These are phyloP conservation scores for Leptomonas pyrrhocoris DNA, from an alignment of 208 protist species.

Conservation along the genomic window DNA sequence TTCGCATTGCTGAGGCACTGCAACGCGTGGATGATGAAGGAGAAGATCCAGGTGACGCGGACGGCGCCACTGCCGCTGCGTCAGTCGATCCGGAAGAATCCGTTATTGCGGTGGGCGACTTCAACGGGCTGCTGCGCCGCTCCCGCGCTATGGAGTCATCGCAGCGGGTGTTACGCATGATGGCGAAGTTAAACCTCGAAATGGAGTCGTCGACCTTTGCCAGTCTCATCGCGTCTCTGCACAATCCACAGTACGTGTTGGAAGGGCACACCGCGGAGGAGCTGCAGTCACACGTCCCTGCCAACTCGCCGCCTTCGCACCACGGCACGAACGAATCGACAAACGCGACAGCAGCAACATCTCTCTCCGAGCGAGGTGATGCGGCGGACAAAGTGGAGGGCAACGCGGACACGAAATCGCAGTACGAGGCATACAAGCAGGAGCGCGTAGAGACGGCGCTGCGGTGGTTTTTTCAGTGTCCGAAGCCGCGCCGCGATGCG, in stretches of 20 bases:
- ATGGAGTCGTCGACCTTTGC: conserved; percentile 54
- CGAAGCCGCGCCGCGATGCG: conserved; percentile 37
- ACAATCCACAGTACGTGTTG: conserved; percentile 69
- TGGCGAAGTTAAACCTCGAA: conserved; percentile 58
- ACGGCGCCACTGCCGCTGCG: neutral
- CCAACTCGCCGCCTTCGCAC: neutral
- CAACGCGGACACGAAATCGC: conserved; percentile 12
- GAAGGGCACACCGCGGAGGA: conserved; percentile 36
- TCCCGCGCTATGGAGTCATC: conserved; percentile 44
- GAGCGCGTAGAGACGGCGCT: conserved; percentile 46
- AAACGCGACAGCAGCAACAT: neutral
- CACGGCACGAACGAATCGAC: neutral
- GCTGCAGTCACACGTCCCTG: conserved; percentile 14
- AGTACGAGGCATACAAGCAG: conserved; percentile 72
- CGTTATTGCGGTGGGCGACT: conserved; percentile 72
- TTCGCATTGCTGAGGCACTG: conserved; percentile 51
- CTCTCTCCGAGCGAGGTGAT: neutral
- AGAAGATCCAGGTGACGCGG: neutral
- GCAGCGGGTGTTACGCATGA: conserved; percentile 58
- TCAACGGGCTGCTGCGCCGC: conserved; percentile 67
- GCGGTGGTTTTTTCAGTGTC: conserved; percentile 67
- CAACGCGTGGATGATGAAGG: conserved; percentile 14
- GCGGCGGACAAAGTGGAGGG: neutral
- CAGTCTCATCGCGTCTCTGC: conserved; percentile 65
- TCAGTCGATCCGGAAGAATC: neutral